A percentile compares a stretch with the other conserved stretches of the same genome.
Conservation (phyloP, 2,329 filamentous ascomycete species). For the Colletotrichum graminicola region DNA sequence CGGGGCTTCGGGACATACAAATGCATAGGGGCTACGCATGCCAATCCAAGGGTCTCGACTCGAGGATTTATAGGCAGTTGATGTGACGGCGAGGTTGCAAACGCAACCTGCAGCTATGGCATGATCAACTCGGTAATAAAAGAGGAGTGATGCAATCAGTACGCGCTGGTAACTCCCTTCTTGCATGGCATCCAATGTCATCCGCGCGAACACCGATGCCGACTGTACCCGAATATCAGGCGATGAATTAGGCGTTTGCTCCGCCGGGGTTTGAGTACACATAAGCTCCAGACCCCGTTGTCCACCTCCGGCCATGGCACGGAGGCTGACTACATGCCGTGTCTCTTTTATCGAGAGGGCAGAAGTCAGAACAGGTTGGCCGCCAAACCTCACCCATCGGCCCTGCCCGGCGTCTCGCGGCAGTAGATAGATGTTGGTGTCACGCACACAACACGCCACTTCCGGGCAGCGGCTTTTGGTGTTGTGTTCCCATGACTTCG, state of each 20-base stretch:
- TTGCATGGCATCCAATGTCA: background rate
- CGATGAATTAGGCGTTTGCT: constrained; percentile 26
- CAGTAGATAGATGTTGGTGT: constrained; percentile 19
- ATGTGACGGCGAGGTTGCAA: background rate
- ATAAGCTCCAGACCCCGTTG: constrained; percentile 38
- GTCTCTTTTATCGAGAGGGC: constrained; percentile 23
- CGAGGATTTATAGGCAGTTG: background rate
- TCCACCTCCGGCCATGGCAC: constrained; percentile 23
- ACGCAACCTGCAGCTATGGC: background rate
- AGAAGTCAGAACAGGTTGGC: constrained; percentile 22
- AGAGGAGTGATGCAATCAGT: background rate
- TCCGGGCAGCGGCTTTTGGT: constrained; percentile 36
- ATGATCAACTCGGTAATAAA: background rate
- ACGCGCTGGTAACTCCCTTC: background rate
- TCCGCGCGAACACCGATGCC: constrained; percentile 2
- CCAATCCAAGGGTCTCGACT: too few relatives aligned
- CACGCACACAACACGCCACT: constrained; percentile 18
- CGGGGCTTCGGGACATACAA: background rate
- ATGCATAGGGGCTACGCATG: background rate
- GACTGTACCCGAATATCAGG: constrained; percentile 27
- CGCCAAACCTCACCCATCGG: constrained; percentile 22
- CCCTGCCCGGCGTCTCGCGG: constrained; percentile 11
- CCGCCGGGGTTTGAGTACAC: constrained; percentile 31
- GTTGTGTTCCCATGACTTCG: constrained; percentile 5
- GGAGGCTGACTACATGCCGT: background rate